Evolutionary conservation across 768 basidiomycete species (phyloP).

Genomic region (Serendipita sp.): DNA sequence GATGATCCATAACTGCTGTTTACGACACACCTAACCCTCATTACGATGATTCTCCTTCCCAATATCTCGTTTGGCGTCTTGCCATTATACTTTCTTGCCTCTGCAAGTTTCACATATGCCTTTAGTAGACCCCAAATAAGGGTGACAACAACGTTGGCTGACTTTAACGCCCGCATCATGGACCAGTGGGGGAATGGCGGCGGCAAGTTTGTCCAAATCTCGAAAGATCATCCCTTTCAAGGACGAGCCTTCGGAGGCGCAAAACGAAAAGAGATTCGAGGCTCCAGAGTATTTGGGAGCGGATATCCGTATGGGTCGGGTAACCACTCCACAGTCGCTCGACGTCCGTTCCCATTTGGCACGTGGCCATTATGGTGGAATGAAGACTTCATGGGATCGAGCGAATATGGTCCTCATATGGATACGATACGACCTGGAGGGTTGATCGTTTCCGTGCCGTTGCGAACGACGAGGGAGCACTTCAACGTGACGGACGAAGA

Average conservation of each 20-base stretch:
- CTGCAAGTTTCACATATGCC: no score
- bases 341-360: conserved; percentile 1
- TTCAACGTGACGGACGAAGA: not conserved
- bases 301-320: not conserved
- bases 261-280: not conserved
- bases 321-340: not conserved
- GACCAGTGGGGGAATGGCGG: not conserved
- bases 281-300: not conserved
- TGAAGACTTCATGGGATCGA: not conserved
- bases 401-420: not conserved
- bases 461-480: not conserved
- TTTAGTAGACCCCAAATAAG: not conserved
- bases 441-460: not conserved
- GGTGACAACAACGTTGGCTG: not conserved
- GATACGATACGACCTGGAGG: not conserved
- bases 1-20: no score
- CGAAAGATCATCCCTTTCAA: not conserved
- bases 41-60: no score
- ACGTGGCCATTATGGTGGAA: not conserved
- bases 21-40: no score
- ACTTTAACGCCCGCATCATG: not conserved
- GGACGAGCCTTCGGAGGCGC: not conserved
- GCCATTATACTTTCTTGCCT: no score
- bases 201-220: not conserved
- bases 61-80: no score